Evolutionary conservation across 108 stramenopile species (phyloP).

Genomic region (Aurantiochytrium sp.): DNA sequence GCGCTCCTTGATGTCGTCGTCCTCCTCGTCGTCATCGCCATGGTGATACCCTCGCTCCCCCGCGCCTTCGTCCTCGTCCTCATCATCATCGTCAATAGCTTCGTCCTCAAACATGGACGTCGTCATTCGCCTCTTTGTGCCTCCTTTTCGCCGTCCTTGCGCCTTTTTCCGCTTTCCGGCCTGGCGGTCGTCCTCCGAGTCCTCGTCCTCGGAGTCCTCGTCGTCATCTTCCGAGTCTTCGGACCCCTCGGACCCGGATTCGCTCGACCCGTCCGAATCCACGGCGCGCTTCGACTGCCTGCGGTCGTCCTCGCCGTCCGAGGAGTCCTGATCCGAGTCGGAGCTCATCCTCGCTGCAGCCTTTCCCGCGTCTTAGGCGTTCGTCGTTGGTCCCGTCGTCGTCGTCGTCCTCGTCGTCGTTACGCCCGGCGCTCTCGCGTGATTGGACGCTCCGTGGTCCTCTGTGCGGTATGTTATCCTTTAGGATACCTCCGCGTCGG

Average conservation of each 20-base stretch:
- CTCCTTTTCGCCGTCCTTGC: conserved; percentile 42
- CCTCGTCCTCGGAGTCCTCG: conserved; percentile 58
- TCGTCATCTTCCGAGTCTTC: conserved; percentile 72
- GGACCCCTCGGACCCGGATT: conserved; percentile 78
- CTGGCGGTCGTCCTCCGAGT: conserved; percentile 67
- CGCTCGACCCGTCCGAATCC: conserved; percentile 37
- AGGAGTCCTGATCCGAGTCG: not conserved
- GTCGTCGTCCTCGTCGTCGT: too few species aligned
- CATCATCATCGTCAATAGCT: conserved; percentile 70
- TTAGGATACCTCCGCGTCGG: too few species aligned
- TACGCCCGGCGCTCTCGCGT: too few species aligned
- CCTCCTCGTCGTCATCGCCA: conserved; percentile 40
- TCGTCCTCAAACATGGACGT: conserved; percentile 41
- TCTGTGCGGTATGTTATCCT: too few species aligned
- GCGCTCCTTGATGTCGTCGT: conserved; percentile 32
- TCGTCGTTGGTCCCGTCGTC: too few species aligned
- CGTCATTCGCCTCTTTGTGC: conserved; percentile 33
- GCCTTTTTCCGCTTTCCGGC: conserved; percentile 69
- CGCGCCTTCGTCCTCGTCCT: conserved; percentile 33
- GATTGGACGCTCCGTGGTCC: too few species aligned
- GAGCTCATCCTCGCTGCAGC: not conserved
- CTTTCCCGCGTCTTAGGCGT: too few species aligned
- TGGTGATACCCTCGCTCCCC: not conserved
- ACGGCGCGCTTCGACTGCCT: not conserved
- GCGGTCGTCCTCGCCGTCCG: not conserved